These are phyloP conservation scores for Helminthosporium solani DNA, from an alignment of 2,329 filamentous ascomycete genomes.

Conservation along the genomic window DNA sequence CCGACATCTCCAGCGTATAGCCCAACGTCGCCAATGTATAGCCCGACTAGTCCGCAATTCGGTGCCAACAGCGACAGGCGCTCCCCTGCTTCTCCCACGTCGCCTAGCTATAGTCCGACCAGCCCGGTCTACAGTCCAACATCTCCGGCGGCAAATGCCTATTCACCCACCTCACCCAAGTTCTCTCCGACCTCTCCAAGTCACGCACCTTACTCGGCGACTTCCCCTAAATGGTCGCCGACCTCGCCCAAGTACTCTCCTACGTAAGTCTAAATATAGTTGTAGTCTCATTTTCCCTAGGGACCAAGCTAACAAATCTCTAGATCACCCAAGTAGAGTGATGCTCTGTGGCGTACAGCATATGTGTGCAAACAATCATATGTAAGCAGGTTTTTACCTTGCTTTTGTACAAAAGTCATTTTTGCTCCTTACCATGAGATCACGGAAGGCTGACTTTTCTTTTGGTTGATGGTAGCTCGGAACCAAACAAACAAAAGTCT, in stretches of 20 bases:
- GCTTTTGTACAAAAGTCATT: conserved; percentile 35
- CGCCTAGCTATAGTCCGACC: conserved; percentile 71
- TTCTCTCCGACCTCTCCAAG: conserved; percentile 34
- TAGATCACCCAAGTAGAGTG: conserved; percentile 39
- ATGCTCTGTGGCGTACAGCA: conserved; percentile 16
- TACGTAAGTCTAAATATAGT: conserved; percentile 45
- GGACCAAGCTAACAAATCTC: conserved; percentile 19
- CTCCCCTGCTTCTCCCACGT: conserved; percentile 61
- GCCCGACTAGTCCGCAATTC: conserved; percentile 54
- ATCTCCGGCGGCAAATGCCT: conserved; percentile 57
- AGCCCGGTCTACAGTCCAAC: conserved; percentile 58
- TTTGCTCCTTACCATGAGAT: conserved; percentile 19
- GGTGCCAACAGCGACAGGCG: conserved; percentile 33
- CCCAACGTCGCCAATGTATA: conserved; percentile 56
- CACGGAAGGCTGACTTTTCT: conserved; percentile 30
- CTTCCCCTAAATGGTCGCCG: conserved; percentile 49
- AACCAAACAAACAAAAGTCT: conserved; percentile 22
- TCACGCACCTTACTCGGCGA: conserved; percentile 38
- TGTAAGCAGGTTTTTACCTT: conserved; percentile 38
- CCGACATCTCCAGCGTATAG: conserved; percentile 62
- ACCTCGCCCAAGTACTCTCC: conserved; percentile 46
- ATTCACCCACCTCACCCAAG: conserved; percentile 48
- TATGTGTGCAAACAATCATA: conserved; percentile 10
- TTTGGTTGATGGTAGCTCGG: conserved; percentile 26
- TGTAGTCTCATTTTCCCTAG: conserved; percentile 14